Evolutionary conservation across 2,329 filamentous ascomycete species (phyloP).

Genomic region (Dothideomycetes sp.): DNA sequence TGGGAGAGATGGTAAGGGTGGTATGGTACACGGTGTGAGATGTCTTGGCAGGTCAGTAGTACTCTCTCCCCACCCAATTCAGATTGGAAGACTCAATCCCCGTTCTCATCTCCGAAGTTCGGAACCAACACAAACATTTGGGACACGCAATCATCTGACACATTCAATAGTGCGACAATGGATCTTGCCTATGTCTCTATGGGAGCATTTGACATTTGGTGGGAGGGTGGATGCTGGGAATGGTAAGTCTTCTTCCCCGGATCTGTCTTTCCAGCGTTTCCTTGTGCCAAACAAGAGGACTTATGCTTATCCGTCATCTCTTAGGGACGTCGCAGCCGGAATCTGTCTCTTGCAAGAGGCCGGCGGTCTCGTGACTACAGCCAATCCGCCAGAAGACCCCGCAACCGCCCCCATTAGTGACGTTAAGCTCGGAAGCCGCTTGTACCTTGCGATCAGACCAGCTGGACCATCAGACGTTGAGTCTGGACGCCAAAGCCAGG

Average conservation of each 20-base stretch:
- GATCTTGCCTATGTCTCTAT: conserved; percentile 67
- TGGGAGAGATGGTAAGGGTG: conserved; percentile 53
- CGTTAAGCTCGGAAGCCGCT: conserved; percentile 51
- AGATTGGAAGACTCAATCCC: too few species aligned
- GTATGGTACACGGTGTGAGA: conserved; percentile 68
- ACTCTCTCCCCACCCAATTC: too few species aligned
- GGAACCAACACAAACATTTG: neutral
- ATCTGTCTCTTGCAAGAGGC: conserved; percentile 64
- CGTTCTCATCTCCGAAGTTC: too few species aligned
- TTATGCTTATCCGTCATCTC: neutral
- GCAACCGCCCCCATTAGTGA: conserved; percentile 47
- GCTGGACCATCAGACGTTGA: conserved; percentile 52
- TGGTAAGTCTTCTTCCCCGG: conserved; percentile 36
- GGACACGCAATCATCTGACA: neutral
- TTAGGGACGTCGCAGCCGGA: conserved; percentile 61
- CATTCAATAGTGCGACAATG: conserved; percentile 50
- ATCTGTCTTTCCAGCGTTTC: neutral
- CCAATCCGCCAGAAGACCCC: conserved; percentile 54
- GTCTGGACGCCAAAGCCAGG: conserved; percentile 55
- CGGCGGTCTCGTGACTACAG: conserved; percentile 62
- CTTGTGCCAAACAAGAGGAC: neutral
- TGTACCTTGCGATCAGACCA: conserved; percentile 63
- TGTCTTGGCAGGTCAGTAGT: conserved; percentile 48
- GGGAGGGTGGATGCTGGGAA: conserved; percentile 68
- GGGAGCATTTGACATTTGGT: conserved; percentile 71